Percentiles rank a stretch among this genome's conserved stretches.
Evolutionary conservation across 1,284 basidiomycete genomes (phyloP).

Genomic region (Ustilago xerochloae): DNA sequence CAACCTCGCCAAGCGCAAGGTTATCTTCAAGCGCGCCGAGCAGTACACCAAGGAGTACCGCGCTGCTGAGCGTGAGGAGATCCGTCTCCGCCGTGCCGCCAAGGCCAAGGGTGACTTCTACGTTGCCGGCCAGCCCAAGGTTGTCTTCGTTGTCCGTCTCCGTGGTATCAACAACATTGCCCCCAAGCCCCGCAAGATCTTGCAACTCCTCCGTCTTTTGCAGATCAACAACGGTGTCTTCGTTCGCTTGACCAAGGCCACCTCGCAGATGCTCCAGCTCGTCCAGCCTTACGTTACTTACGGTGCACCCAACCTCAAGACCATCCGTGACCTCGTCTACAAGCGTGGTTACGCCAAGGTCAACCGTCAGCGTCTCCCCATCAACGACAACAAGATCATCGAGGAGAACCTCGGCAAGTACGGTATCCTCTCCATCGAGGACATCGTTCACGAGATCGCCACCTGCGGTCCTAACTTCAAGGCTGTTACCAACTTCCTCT

Average conservation of each 20-base stretch:
- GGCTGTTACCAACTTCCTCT: slow-evolving; percentile 86
- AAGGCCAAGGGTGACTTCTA: slow-evolving; percentile 95
- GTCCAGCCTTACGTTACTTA: slow-evolving; percentile 93
- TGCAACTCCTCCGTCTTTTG: slow-evolving; percentile 96
- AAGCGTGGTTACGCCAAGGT: slow-evolving; percentile 99
- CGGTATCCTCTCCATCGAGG: slow-evolving; percentile 97
- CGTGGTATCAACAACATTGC: slow-evolving; percentile 98
- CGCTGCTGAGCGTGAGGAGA: slow-evolving; percentile 91
- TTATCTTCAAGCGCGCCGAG: slow-evolving; percentile 99
- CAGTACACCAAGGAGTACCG: slow-evolving; percentile 98
- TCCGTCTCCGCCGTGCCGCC: slow-evolving; percentile 92
- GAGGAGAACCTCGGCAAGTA: slow-evolving; percentile 91
- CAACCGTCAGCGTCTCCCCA: slow-evolving; percentile 95
- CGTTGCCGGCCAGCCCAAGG: slow-evolving; percentile 94
- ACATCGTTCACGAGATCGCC: slow-evolving; percentile 96
- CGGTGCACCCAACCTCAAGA: slow-evolving; percentile 94
- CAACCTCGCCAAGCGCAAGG: slow-evolving; percentile 88
- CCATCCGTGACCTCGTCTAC: slow-evolving; percentile 97
- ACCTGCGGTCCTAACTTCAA: slow-evolving; percentile 99
- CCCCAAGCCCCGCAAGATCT: slow-evolving; percentile 98
- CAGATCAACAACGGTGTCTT: slow-evolving; percentile 99
- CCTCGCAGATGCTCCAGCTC: slow-evolving; percentile 96
- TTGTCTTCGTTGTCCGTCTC: slow-evolving; percentile 95
- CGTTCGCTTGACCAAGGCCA: slow-evolving; percentile 95
- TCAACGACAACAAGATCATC: slow-evolving; percentile 92